A percentile compares a stretch with the other conserved stretches of the same genome.
Evolutionary conservation across 306 rosid genomes (phyloP).

Genomic region (Cicer bijugum): DNA sequence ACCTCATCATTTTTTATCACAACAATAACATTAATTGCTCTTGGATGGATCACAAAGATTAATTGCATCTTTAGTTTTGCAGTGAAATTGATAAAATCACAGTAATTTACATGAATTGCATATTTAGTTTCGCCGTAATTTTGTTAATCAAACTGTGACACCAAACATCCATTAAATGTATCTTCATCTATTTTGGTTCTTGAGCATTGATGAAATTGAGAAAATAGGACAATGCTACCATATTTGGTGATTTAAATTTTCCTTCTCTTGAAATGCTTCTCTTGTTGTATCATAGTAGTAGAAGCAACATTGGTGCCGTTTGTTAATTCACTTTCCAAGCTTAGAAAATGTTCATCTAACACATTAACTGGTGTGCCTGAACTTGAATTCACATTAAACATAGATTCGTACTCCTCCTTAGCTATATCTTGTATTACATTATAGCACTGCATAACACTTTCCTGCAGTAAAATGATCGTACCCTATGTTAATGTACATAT

Average conservation of each 20-base stretch:
- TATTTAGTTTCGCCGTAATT: too few relatives aligned
- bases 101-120: too few relatives aligned
- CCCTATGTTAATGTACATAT: conserved; percentile 25
- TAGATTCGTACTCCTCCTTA: conserved; percentile 63
- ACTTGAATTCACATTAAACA: conserved; percentile 57
- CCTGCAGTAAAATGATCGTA: conserved; percentile 52
- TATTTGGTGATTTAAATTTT: conserved; percentile 45
- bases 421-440: conserved; percentile 58
- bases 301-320: conserved; percentile 37
- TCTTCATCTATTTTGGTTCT: conserved; percentile 40
- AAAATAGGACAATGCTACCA: conserved; percentile 52
- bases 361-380: conserved; percentile 76
- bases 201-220: conserved; percentile 40
- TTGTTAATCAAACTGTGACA: too few relatives aligned
- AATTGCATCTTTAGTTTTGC: neutral
- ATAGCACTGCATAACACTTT: conserved; percentile 60
- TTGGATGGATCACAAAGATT: conserved; percentile 42
- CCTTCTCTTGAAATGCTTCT: conserved; percentile 66
- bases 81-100: too few relatives aligned
- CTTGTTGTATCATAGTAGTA: conserved; percentile 40
- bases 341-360: conserved; percentile 72
- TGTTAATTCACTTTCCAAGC: conserved; percentile 75
- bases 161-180: neutral
- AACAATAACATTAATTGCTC: conserved; percentile 30
- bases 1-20: neutral